phyloP scores from a whole-genome alignment of 768 basidiomycete species.

The Cystoderma amianthinum region DNA sequence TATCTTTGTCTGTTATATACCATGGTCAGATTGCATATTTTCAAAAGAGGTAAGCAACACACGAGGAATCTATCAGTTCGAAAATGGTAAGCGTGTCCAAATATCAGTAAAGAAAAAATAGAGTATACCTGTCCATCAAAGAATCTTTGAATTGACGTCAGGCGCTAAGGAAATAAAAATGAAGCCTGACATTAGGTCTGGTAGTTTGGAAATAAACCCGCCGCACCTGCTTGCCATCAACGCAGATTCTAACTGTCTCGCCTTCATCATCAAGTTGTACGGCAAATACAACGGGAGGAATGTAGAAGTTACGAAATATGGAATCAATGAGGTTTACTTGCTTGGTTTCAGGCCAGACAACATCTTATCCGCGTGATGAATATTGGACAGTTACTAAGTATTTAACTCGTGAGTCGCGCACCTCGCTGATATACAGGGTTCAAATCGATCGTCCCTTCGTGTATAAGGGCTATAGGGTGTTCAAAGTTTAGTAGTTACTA shows the following conservation, averaged over 20 bases:
- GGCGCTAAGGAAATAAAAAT: slow-evolving; percentile 33
- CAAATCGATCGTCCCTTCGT: slow-evolving; percentile 64
- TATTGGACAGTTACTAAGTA: background rate
- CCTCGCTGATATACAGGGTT: slow-evolving; percentile 72
- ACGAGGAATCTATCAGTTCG: slow-evolving; percentile 45
- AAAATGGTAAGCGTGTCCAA: background rate
- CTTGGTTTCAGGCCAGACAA: slow-evolving; percentile 71
- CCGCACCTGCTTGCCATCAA: slow-evolving; percentile 81
- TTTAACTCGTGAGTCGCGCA: slow-evolving; percentile 14
- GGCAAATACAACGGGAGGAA: slow-evolving; percentile 78
- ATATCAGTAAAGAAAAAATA: slow-evolving; percentile 7
- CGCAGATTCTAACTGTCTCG: slow-evolving; percentile 52
- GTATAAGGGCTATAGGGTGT: slow-evolving; percentile 43
- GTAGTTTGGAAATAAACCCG: too few relatives aligned
- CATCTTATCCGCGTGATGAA: slow-evolving; percentile 50
- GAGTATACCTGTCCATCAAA: slow-evolving; percentile 63
- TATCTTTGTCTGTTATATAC: slow-evolving; percentile 42
- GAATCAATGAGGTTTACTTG: slow-evolving; percentile 73
- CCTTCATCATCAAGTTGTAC: slow-evolving; percentile 47
- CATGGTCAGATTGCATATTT: background rate
- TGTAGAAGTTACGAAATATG: slow-evolving; percentile 68
- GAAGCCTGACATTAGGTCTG: background rate
- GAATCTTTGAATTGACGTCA: slow-evolving; percentile 77
- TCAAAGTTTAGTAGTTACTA: background rate
- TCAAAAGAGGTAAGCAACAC: slow-evolving; percentile 16